Evolutionary conservation across 2,329 filamentous ascomycete species (phyloP).

Genomic region (Phialemoniopsis sp.): DNA sequence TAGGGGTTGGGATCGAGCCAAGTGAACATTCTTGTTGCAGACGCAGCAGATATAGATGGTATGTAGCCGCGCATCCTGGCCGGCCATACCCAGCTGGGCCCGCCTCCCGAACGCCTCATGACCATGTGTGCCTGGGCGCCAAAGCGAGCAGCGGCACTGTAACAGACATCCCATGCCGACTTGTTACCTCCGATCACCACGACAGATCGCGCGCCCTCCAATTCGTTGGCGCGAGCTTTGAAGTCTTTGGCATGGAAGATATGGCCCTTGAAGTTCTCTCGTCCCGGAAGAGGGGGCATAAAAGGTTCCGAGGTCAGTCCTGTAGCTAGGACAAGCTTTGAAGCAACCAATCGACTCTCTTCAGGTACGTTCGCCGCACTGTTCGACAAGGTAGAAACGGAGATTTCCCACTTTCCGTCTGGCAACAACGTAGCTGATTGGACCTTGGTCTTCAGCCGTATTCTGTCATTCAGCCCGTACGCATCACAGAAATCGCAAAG

Average conservation of each 20-base stretch:
- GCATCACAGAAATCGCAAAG: slow-evolving; percentile 37
- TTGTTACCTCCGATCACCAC: slow-evolving; percentile 61
- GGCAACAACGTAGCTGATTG: slow-evolving; percentile 35
- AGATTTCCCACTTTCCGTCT: slow-evolving; percentile 32
- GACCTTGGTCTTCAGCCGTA: slow-evolving; percentile 34
- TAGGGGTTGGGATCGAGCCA: slow-evolving; percentile 9
- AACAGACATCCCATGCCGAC: slow-evolving; percentile 55
- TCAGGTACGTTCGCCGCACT: slow-evolving; percentile 16
- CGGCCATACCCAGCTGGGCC: slow-evolving; percentile 10
- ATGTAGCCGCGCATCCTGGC: slow-evolving; percentile 1
- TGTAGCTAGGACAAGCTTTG: slow-evolving; percentile 49
- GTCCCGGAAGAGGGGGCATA: slow-evolving; percentile 40
- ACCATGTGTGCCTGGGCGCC: slow-evolving; percentile 12
- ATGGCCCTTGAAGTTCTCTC: slow-evolving; percentile 37
- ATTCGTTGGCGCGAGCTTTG: slow-evolving; percentile 27
- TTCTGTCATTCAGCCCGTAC: slow-evolving; percentile 33
- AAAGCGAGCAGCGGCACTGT: not conserved
- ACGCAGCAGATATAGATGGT: slow-evolving; percentile 6
- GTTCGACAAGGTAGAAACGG: no score
- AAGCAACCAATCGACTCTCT: slow-evolving; percentile 25
- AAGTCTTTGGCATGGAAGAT: slow-evolving; percentile 49
- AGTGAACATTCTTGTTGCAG: slow-evolving; percentile 6
- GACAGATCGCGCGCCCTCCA: slow-evolving; percentile 30
- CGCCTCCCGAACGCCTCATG: slow-evolving; percentile 10
- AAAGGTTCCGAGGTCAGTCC: slow-evolving; percentile 48